Evolutionary conservation across 768 basidiomycete species (phyloP).

Genomic region (Rhodotorula paludigena): DNA sequence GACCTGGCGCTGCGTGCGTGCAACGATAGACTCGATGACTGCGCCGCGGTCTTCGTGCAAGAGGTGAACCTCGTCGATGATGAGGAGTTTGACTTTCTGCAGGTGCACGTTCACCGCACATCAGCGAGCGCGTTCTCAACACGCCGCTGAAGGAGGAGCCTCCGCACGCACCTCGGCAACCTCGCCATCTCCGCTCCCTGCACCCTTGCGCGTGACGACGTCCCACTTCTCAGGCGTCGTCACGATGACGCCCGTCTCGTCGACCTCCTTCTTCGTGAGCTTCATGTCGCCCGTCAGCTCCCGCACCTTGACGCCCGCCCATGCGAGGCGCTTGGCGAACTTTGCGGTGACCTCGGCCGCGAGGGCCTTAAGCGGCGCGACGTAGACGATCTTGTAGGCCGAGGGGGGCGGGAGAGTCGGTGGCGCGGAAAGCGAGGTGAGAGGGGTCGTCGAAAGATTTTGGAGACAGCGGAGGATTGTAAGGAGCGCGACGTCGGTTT

Average conservation of each 20-base stretch:
- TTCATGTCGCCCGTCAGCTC: conserved; percentile 98
- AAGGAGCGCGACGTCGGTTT: conserved; percentile 97
- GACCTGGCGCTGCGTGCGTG: conserved; percentile 86
- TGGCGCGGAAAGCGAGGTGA: conserved; percentile 5
- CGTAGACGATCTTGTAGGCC: conserved; percentile 93
- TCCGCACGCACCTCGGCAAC: conserved; percentile 60
- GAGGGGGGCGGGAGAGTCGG: conserved; percentile 48
- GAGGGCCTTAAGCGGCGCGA: conserved; percentile 97
- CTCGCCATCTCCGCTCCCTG: conserved; percentile 88
- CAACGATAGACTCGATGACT: conserved; percentile 96
- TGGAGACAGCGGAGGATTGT: conserved; percentile 63
- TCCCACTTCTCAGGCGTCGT: conserved; percentile 99
- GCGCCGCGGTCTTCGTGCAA: conserved; percentile 97
- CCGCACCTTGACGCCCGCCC: conserved; percentile 78
- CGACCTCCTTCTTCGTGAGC: conserved; percentile 85
- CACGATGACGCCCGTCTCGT: conserved; percentile 92
- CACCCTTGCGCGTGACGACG: conserved; percentile 81
- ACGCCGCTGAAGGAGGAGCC: background rate
- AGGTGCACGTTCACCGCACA: background rate
- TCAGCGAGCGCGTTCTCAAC: background rate
- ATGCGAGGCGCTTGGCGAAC: conserved; percentile 76
- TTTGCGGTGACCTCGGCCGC: conserved; percentile 94
- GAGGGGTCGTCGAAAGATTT: conserved; percentile 7
- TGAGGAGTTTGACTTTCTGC: conserved; percentile 84
- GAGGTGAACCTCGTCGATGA: conserved; percentile 96